Evolutionary conservation across 805 yeast species (phyloP), one percentile per base, ranked within the genome.

Genomic region (Wickerhamomyces canadensis): DNA sequence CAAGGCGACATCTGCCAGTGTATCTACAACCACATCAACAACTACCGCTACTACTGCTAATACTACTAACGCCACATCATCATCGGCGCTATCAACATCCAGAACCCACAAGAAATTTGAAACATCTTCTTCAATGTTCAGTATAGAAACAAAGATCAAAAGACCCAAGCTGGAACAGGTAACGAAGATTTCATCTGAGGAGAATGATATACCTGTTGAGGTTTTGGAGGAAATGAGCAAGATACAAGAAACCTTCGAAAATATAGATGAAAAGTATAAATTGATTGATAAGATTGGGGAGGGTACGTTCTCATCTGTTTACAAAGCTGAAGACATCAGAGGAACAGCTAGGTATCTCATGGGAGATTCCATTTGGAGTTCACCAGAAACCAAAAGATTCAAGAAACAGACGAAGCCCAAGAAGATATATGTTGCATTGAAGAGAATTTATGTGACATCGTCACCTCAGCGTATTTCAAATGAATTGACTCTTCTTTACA

Each of bases 371-470:
- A 45, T 58, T 15, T 53, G 48, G 72, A 62, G 46, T 48, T 49
- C 56, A 4, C 49, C 57, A 14, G 54, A 52, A 24, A 52, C 43
- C 28, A 45, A 40, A 9, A 38, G 38, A 21, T 31, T 36, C n/a
- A 56, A 55, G 19, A 48, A 49, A 41, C 65, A 59, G 45, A 67
- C 56, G 47, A 68, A 68, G 31, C 57, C 68, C n/a, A 43, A 42
- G 19, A 42, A 54, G 25, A 52, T 54, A 24, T 62, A 56, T 35
- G 98, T 93, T 40, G 99, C 99, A 2, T 67, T 93, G 48, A 93
- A 93, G 57, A 77, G 93, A 52, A 87, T 93, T 33, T 89, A 91
- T 58, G 98, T 89, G 16, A 93, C 98, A 0, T 85, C 96, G 1
- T 87, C 97, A 7, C 97, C 98, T 0, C 80, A 78, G 44, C 73